Base-by-base conservation (phyloP, 2,329 filamentous ascomycete species). In the Chaetomium olivaceum region DNA sequence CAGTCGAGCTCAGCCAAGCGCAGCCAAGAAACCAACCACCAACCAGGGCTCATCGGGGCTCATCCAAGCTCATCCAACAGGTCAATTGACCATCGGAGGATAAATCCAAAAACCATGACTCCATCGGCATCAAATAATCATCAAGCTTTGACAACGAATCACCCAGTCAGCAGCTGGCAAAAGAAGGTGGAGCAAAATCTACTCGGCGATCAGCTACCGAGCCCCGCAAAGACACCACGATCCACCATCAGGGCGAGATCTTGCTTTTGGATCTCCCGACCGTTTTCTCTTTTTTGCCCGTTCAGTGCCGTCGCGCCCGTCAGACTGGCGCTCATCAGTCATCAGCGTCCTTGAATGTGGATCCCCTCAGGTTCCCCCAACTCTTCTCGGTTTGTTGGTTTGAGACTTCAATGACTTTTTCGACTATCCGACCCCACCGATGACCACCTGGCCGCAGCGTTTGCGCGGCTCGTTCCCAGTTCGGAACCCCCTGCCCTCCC, bases 361-460 rank as follows among this genome's bases (percentile, higher is more conserved):
- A 43, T 43, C 39, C 36, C 39, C 31, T 33, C 31, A 33, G 31
- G 11, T 29, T 29, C 27, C 31, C 36, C 16, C 39, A 36, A 39
- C 50, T 29, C 33, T 58, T 25, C n/a, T 43, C 51, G 50, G 39
- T 55, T 58, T 55, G 46, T 59, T 66, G 64, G 64, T 61, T 61
- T 51, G 36, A 57, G 23, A 39, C 36, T 31, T 31, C 33, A 21
- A 43, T 2, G 29, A 12, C 19, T 31, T 39, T 48, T 27, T 51
- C 3, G 39, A n/a, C 23, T 21, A 14, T 54, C 58, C 58, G n/a
- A 4, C 52, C 58, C 63, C 62, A 57, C 61, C 25, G 39, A 36
- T 21, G 33, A 5, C 54, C 19, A 12, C 4, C 52, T 39, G 5
- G 39, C 39, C 39, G 39, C 39, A n/a, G 39, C 39, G 16, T 43